Evolutionary conservation across 495 filamentous ascomycete species (phyloP).

Genomic region (Penicillium herquei): DNA sequence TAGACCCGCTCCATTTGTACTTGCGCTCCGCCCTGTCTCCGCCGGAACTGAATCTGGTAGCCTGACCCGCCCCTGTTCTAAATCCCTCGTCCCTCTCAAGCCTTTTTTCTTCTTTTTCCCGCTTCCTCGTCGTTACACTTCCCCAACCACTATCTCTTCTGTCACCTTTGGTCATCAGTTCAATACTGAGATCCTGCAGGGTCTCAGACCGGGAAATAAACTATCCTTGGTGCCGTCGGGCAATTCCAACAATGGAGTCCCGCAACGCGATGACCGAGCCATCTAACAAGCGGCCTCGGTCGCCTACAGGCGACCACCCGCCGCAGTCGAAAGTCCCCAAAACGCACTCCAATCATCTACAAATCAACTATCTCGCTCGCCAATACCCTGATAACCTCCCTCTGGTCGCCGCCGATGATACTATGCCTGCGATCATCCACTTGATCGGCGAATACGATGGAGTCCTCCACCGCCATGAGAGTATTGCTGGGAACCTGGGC

Average conservation of each 20-base stretch:
- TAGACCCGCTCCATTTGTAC: slow-evolving; percentile 9
- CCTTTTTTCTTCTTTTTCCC: neutral
- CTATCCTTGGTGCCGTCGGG: neutral
- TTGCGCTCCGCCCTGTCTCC: neutral
- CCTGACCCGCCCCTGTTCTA: neutral
- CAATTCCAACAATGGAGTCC: slow-evolving; percentile 39
- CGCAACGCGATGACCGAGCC: slow-evolving; percentile 34
- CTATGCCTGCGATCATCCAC: slow-evolving; percentile 59
- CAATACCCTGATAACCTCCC: slow-evolving; percentile 61
- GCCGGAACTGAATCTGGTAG: neutral
- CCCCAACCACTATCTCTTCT: neutral
- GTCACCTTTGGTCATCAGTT: neutral
- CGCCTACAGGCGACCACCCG: slow-evolving; percentile 49
- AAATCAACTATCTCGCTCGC: slow-evolving; percentile 80
- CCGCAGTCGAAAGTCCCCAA: slow-evolving; percentile 54
- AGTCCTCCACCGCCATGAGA: slow-evolving; percentile 80
- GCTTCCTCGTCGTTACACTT: neutral
- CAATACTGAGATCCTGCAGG: neutral
- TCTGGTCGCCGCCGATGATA: slow-evolving; percentile 58
- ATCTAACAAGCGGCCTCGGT: slow-evolving; percentile 60
- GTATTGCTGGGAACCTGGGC: slow-evolving; percentile 79
- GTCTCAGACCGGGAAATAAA: too few species aligned
- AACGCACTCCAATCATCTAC: slow-evolving; percentile 56
- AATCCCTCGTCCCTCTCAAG: neutral
- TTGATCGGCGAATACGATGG: slow-evolving; percentile 79